phyloP scores from a whole-genome alignment of 805 yeast genomes.

The Metschnikowia amazonensis region DNA sequence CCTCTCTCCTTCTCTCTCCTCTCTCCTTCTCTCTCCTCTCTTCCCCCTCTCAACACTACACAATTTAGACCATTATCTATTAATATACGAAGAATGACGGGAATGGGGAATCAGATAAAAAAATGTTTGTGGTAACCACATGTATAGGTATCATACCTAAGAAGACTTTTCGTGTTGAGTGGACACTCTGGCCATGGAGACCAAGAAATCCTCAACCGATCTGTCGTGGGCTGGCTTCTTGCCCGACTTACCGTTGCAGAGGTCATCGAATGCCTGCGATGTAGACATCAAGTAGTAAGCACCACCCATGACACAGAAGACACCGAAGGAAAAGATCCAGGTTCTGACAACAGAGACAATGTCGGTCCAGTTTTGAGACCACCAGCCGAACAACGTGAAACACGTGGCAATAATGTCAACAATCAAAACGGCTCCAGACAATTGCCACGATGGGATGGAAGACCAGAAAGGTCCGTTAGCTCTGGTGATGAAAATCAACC shows the following conservation, averaged over 20 bases:
- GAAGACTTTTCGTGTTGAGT: slow-evolving; percentile 83
- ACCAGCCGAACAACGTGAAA: slow-evolving; percentile 94
- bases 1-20: too few relatives aligned
- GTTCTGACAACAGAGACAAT: slow-evolving; percentile 90
- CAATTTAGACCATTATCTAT: slow-evolving; percentile 22
- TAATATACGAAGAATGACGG: slow-evolving; percentile 30
- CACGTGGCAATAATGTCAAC: slow-evolving; percentile 91
- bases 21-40: too few relatives aligned
- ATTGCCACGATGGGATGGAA: slow-evolving; percentile 93
- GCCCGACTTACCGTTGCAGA: slow-evolving; percentile 75
- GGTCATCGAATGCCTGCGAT: slow-evolving; percentile 74
- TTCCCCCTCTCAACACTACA: too few relatives aligned
- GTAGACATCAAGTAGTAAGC: slow-evolving; percentile 90
- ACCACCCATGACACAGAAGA: slow-evolving; percentile 95
- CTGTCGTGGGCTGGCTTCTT: slow-evolving; percentile 58
- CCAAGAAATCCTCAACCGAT: slow-evolving; percentile 79
- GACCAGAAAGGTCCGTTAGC: slow-evolving; percentile 99
- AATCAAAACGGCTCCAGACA: slow-evolving; percentile 85
- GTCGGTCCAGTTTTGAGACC: slow-evolving; percentile 97
- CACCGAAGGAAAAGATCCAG: slow-evolving; percentile 95
- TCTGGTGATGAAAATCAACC: slow-evolving; percentile 96
- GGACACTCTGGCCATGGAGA: slow-evolving; percentile 84
- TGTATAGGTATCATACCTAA: slow-evolving; percentile 30
- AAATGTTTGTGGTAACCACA: slow-evolving; percentile 8
- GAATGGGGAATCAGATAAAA: slow-evolving; percentile 25